Percentiles rank a stretch among this genome's conserved stretches.
phyloP scores from a whole-genome alignment of 371 early-diverging fungal genomes.

The Mortierella sp. region DNA sequence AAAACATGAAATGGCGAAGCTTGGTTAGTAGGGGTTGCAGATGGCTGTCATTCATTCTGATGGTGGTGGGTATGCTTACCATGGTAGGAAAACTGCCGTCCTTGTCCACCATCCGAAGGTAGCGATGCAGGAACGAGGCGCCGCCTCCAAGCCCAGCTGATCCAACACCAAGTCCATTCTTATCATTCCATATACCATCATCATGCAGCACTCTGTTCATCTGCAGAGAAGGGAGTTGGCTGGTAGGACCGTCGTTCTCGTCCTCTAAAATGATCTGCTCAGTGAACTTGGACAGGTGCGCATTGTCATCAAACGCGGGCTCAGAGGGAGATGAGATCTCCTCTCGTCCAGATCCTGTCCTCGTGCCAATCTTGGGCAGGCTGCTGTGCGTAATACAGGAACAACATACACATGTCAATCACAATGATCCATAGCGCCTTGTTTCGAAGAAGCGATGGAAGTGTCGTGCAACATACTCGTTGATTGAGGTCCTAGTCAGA shows the following conservation, averaged over 20 bases:
- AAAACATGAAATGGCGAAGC: not conserved
- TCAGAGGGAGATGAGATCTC: slow-evolving; percentile 33
- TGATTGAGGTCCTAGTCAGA: slow-evolving; percentile 28
- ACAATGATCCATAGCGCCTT: not conserved
- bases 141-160: slow-evolving; percentile 20
- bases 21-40: not conserved
- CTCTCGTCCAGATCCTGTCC: slow-evolving; percentile 16
- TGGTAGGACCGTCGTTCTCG: slow-evolving; percentile 16
- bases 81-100: slow-evolving; percentile 55
- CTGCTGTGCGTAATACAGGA: slow-evolving; percentile 11
- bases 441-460: too few species aligned
- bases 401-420: not conserved
- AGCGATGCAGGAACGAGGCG: slow-evolving; percentile 51
- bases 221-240: slow-evolving; percentile 31
- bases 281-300: slow-evolving; percentile 41
- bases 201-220: too few species aligned
- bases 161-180: slow-evolving; percentile 38
- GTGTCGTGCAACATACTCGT: too few species aligned
- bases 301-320: slow-evolving; percentile 34
- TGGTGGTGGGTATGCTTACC: slow-evolving; percentile 1
- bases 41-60: not conserved
- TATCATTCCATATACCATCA: slow-evolving; percentile 49
- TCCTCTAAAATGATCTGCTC: slow-evolving; percentile 44
- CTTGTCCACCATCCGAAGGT: slow-evolving; percentile 55
- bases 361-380: slow-evolving; percentile 43